These are phyloP conservation scores for Saccharomycopsis amapae DNA, from an alignment of 805 yeast genomes.

Conservation along the genomic window DNA sequence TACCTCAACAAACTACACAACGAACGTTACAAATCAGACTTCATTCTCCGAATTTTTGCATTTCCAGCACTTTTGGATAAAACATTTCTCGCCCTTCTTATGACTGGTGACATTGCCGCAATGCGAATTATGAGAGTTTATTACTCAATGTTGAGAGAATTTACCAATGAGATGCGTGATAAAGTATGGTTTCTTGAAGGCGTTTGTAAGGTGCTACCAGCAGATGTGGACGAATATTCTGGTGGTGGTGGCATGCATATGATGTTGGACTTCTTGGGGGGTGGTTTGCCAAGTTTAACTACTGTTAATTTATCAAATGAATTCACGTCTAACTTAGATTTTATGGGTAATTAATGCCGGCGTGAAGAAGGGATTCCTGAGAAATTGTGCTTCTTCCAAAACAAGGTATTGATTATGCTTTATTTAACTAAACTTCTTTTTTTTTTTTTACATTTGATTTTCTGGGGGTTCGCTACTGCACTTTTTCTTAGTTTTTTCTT, in stretches of 20 bases:
- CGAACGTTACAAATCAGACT: slow-evolving; percentile 79
- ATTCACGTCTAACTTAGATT: background rate
- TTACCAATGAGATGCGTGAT: slow-evolving; percentile 81
- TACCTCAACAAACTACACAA: slow-evolving; percentile 76
- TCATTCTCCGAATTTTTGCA: slow-evolving; percentile 79
- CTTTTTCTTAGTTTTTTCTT: no score
- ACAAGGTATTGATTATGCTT: no score
- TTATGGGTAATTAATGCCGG: no score
- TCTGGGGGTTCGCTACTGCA: no score
- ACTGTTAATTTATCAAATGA: slow-evolving; percentile 24
- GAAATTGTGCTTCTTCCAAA: no score
- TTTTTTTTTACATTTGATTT: no score
- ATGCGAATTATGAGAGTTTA: slow-evolving; percentile 88
- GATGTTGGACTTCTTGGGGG: slow-evolving; percentile 85
- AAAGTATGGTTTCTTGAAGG: slow-evolving; percentile 93
- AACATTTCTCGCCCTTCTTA: slow-evolving; percentile 64
- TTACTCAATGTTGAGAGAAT: slow-evolving; percentile 71
- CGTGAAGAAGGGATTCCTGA: no score
- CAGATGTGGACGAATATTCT: slow-evolving; percentile 82
- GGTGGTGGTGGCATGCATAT: slow-evolving; percentile 91
- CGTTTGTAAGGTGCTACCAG: slow-evolving; percentile 79
- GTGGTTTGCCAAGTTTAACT: slow-evolving; percentile 46
- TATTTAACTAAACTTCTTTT: no score
- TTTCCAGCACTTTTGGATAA: slow-evolving; percentile 89
- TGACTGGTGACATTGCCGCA: slow-evolving; percentile 80